Base-by-base conservation (phyloP, 768 basidiomycete species). In the Amanita fuliginea region DNA sequence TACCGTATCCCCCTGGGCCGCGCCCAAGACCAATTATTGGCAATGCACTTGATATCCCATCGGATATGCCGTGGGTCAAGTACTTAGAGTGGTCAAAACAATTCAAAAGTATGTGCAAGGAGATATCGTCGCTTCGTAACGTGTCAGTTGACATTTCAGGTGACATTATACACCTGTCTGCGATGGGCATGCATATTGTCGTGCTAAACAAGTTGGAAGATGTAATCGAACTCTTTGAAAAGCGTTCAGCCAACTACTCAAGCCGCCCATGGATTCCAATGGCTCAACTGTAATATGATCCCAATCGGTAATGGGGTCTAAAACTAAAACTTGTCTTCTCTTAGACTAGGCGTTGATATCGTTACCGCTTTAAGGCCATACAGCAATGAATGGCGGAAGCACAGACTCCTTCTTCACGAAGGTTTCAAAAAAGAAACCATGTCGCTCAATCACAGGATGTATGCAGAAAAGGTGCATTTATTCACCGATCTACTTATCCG, bases 1-100 rank as follows among this genome's bases (percentile, higher is more conserved):
- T 14, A n/a, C 47, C 40, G 3, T 49, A 49, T 30, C 47, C 47
- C 2, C 47, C 47, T 3, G 47, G 47, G 19, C 47, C 47, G 16
- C 39, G 28, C 2, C 47, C 47, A 8, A 49, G 33, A 16, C 47
- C 47, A 13, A 22, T 49, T 3, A 41, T 49, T n/a, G 47, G 47
- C 2, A 49, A 49, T 18, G 37, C 26, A 19, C 16, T 41, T 21
- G 28, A 49, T 21, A 19, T 49, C 6, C 47, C 39, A 5, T 30
- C 18, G 1, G 19, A 28, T 6, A 39, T 22, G 13, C 30, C 35
- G 4, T 35, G 18, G n/a, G 18, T 24, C 34, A 37, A 24, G 10
- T 39, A 37, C 16, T 8, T 13, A 2, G 19, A 28, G 11, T 30
- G 24, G 43, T 28, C 43, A 45, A 45, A 45, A 16, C 11, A 45